Evolutionary conservation across 306 rosid species (phyloP).

Genomic region (Argentina anserina): DNA sequence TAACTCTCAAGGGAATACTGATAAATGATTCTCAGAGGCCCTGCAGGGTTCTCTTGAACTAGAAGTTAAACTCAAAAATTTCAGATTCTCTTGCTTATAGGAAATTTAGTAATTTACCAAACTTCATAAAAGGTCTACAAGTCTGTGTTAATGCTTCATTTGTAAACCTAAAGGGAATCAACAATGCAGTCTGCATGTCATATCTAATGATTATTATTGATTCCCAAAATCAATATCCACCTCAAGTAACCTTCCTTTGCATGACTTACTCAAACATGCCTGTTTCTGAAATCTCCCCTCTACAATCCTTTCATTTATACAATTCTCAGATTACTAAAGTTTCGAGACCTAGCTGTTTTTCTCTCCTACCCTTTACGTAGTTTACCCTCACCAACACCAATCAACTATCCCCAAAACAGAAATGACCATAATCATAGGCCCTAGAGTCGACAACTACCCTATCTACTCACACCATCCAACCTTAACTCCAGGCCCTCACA

Average conservation of each 20-base stretch:
- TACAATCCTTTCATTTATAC: not conserved
- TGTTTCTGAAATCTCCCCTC: not conserved
- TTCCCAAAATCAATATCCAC: not conserved
- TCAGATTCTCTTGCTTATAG: not conserved
- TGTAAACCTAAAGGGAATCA: not conserved
- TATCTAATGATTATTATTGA: not conserved
- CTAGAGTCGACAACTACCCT: not conserved
- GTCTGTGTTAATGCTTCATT: not conserved
- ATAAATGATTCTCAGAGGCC: not conserved
- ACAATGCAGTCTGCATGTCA: not conserved
- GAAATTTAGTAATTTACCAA: not conserved
- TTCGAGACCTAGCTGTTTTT: not conserved
- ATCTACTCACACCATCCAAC: not conserved
- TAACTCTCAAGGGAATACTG: not conserved
- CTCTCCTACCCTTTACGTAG: not conserved
- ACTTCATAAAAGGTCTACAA: not conserved
- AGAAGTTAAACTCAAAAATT: not conserved
- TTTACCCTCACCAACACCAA: not conserved
- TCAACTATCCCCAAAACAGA: not conserved
- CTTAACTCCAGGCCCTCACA: not conserved
- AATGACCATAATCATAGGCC: not conserved
- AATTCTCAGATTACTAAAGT: not conserved
- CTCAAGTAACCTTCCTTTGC: not conserved
- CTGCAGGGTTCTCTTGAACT: not conserved
- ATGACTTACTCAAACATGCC: not conserved